Base-by-base conservation (phyloP, 805 yeast species). In the Candida taoyuanica region DNA sequence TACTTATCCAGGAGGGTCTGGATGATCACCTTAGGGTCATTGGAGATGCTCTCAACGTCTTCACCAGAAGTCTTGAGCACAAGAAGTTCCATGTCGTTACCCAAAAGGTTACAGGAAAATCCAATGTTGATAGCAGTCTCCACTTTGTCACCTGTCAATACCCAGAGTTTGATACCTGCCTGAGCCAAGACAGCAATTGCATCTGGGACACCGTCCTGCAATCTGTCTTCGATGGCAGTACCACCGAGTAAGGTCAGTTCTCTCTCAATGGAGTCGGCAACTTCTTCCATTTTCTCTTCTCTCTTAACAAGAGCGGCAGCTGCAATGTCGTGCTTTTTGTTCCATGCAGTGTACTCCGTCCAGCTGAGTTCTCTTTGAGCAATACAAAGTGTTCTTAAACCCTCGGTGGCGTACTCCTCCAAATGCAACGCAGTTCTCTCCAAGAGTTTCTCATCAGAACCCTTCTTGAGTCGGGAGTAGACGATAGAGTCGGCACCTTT, bases 71-170 rank as follows among this genome's bases (percentile, higher is more conserved):
- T 75, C 50, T 78, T 76, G 36, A 84, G 59, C 9, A 84, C 76
- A 39, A 84, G 58, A 19, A 84, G 62, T 46, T 81, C 79, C 93
- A 84, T 84, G 35, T 81, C 83, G 49, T 71, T 81, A 36, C 93
- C 81, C 29, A 93, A 65, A 31, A 93, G 69, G 58, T 86, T 87
- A 68, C 98, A 94, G 51, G 96, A 86, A 96, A 93, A 88, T 42
- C 98, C 99, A 55, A 93, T 93, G 60, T 93, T 93, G 48, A 93
- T 85, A 0, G 99, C 99, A 13, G 99, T 93, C 60, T 93, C 99
- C 59, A 93, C 98, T 60, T 96, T 76, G 58, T 93, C 99, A 53
- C 99, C 99, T 3, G 99, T 93, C 35, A 84, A 64, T 29, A 84
- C 93, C 94, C 94, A 84, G 34, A 84, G 62, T 59, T 84, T 84